Conservation (phyloP, 306 rosid species). For the Inga oerstediana region DNA sequence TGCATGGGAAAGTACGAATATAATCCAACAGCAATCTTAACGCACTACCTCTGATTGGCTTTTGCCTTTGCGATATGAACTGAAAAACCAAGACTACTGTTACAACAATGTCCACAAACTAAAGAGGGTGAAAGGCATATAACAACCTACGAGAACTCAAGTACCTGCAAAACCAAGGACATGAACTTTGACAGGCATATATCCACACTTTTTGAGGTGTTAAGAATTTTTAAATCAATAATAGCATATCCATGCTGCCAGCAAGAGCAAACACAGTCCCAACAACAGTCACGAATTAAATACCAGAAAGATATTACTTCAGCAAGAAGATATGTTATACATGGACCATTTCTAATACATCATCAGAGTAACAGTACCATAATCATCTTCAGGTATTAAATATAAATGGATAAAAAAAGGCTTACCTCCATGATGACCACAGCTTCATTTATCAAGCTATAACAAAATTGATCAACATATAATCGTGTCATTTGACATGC, state of each 20-base stretch:
- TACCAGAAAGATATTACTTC: background rate
- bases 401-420: conserved; percentile 26
- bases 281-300: conserved; percentile 13
- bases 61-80: conserved; percentile 91
- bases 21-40: conserved; percentile 70
- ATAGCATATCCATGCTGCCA: conserved; percentile 86
- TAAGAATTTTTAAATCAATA: conserved; percentile 69
- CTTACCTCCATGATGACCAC: conserved; percentile 68
- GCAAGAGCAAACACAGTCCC: conserved; percentile 28
- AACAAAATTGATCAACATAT: conserved; percentile 63
- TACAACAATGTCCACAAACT: conserved; percentile 14
- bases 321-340: background rate
- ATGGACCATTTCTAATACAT: conserved; percentile 11
- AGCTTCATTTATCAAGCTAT: conserved; percentile 48
- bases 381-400: conserved; percentile 15
- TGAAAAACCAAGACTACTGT: conserved; percentile 41
- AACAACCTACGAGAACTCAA: conserved; percentile 23
- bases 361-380: conserved; percentile 6
- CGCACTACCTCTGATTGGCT: conserved; percentile 79
- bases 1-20: conserved; percentile 69
- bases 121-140: conserved; percentile 19
- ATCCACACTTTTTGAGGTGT: conserved; percentile 54
- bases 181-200: conserved; percentile 70
- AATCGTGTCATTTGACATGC: conserved; percentile 72
- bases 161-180: conserved; percentile 76